Percentiles rank a stretch among this genome's conserved stretches.
phyloP scores from a whole-genome alignment of 169 alveolate genomes.

The Cryptosporidium xiaoi region DNA sequence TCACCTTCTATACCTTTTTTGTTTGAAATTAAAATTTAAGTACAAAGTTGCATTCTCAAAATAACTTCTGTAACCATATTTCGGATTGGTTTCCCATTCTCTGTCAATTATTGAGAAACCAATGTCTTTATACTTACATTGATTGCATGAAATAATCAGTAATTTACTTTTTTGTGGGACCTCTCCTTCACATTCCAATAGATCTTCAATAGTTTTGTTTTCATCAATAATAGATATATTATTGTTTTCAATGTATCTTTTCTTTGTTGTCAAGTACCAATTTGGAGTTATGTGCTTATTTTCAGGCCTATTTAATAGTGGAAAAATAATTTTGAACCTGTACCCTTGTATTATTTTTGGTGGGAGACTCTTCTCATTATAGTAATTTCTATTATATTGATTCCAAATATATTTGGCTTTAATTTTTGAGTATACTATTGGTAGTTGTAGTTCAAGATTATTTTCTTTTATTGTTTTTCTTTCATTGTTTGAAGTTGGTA shows the following conservation, averaged over 20 bases:
- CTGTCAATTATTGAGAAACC: conserved; percentile 66
- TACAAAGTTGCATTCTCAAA: conserved; percentile 56
- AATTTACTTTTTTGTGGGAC: background rate
- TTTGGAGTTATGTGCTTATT: conserved; percentile 44
- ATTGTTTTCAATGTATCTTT: conserved; percentile 39
- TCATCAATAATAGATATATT: conserved; percentile 2
- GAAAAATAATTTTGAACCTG: conserved; percentile 42
- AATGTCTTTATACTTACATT: conserved; percentile 37
- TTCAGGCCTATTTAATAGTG: conserved; percentile 5
- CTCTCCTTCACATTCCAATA: conserved; percentile 6
- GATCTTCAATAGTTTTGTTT: conserved; percentile 1
- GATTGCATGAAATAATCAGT: conserved; percentile 52
- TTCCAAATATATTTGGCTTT: conserved; percentile 61
- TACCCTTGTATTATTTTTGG: conserved; percentile 66
- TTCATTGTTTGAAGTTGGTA: conserved; percentile 5
- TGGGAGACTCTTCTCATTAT: conserved; percentile 31
- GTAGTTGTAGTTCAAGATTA: background rate
- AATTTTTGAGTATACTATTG: conserved; percentile 47
- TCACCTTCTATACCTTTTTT: conserved; percentile 46
- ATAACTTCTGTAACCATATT: conserved; percentile 39
- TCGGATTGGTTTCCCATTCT: conserved; percentile 70
- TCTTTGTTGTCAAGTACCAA: conserved; percentile 63
- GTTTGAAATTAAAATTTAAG: conserved; percentile 63
- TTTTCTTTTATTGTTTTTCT: background rate
- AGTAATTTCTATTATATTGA: conserved; percentile 65